Evolutionary conservation across 164 flowering plant species (phyloP), one percentile per base, ranked within the genome.

Genomic region (grape (Vitis vinifera)): DNA sequence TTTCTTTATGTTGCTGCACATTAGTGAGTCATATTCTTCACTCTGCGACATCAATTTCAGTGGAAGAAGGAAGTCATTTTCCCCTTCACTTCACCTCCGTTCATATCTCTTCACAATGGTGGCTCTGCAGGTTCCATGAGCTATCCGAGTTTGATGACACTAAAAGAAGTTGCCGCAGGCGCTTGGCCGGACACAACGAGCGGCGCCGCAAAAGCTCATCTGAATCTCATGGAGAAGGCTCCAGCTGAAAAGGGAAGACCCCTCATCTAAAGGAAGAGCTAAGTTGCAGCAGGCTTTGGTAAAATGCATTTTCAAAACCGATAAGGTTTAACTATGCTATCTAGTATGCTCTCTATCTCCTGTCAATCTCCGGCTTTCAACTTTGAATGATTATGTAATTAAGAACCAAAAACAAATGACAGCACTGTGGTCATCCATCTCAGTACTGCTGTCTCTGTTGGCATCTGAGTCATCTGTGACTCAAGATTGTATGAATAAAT

Each of bases 111-210:
- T 27, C 48, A 10, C 19, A 30, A 49, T 27, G 30, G 9, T 51
- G 23, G 4, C 4, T 19, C 5, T 76, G 57, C 78, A 93, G 98
- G 86, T 93, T 93, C 75, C 98, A 93, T 70, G 88, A 82, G 68
- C 17, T 93, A n/a, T 74, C 85, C n/a, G 92, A 91, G 81, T 93
- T 93, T 63, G 98, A 93, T 64, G 94, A 87, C 11, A 64, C 83
- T 0, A 93, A 90, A 75, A 91, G 90, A 77, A 93, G 97, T 63
- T 93, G 98, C 53, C 87, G 98, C n/a, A 82, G 84, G 73, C 90
- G 95, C 53, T 73, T 93, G 80, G 98, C 97, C 0, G 97, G 97
- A 19, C 98, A 93, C 78, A 93, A 93, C 59, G 92, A 91, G 78
- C 83, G 98, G 31, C 88, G 98, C 29, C 79, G 98, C 72, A 91